These are phyloP conservation scores for Apiospora arundinis DNA, from an alignment of 2,329 filamentous ascomycete genomes.

Conservation along the genomic window DNA sequence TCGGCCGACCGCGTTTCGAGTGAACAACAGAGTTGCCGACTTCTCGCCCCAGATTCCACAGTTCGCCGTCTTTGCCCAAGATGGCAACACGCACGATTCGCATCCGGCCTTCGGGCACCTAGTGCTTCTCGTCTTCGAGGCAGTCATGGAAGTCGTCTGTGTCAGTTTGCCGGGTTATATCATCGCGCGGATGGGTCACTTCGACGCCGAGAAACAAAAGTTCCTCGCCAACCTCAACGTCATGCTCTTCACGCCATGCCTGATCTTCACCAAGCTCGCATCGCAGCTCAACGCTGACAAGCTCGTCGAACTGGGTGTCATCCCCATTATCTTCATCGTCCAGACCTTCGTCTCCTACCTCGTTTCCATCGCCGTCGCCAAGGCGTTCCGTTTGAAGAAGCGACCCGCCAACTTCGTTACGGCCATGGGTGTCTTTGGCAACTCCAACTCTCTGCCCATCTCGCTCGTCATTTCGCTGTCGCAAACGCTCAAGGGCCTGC, in stretches of 20 bases:
- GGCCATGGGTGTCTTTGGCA: slow-evolving; percentile 97
- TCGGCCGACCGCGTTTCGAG: slow-evolving; percentile 53
- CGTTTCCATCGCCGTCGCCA: slow-evolving; percentile 74
- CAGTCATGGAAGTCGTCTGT: slow-evolving; percentile 92
- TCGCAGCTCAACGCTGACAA: slow-evolving; percentile 93
- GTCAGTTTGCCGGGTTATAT: slow-evolving; percentile 95
- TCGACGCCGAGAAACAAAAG: slow-evolving; percentile 95
- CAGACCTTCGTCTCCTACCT: slow-evolving; percentile 88
- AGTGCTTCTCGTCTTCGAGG: slow-evolving; percentile 88
- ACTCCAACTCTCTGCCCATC: slow-evolving; percentile 97
- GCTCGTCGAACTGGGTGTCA: slow-evolving; percentile 87
- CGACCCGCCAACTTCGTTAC: slow-evolving; percentile 92
- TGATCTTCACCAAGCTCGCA: slow-evolving; percentile 97
- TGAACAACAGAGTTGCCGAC: slow-evolving; percentile 33
- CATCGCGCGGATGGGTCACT: slow-evolving; percentile 86
- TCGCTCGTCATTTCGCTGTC: slow-evolving; percentile 94
- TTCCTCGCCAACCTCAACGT: slow-evolving; percentile 97
- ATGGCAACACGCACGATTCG: slow-evolving; percentile 46
- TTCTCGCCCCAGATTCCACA: slow-evolving; percentile 42
- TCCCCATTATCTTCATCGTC: slow-evolving; percentile 90
- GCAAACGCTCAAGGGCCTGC: slow-evolving; percentile 87
- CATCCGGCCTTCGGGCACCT: slow-evolving; percentile 73
- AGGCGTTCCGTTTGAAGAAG: slow-evolving; percentile 80
- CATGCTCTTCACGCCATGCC: slow-evolving; percentile 93
- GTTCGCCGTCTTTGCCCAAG: slow-evolving; percentile 47